Percentiles rank a stretch among this genome's conserved stretches.
Evolutionary conservation across 179 eudicot genomes (phyloP).

Genomic region (Drosera spatulata): DNA sequence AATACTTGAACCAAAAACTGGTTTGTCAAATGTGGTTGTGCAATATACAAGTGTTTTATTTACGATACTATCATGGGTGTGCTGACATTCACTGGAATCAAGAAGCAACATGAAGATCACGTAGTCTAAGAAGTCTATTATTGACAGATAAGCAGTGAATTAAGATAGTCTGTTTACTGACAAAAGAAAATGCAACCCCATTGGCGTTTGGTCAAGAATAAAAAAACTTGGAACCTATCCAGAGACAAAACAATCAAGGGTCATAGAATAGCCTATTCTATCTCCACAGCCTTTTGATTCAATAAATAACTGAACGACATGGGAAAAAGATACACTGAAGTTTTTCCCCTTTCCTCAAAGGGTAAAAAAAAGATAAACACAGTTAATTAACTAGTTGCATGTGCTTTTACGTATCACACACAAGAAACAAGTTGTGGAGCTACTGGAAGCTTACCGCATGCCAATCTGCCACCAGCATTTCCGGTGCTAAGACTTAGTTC

Average conservation of each 20-base stretch:
- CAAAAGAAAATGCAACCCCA: neutral
- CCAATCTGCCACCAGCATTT: constrained; percentile 94
- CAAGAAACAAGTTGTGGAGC: neutral
- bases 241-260: neutral
- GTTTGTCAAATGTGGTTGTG: no score
- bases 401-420: neutral
- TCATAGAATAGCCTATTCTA: no score
- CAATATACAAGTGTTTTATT: no score
- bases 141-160: neutral
- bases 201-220: neutral
- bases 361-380: neutral
- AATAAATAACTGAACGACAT: no score
- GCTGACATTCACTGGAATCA: neutral
- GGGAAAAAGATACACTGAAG: no score
- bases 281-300: no score
- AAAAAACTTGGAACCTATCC: neutral
- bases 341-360: no score
- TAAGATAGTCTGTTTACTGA: neutral
- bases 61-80: no score
- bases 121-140: neutral
- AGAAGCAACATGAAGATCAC: neutral
- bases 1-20: no score
- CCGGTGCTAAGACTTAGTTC: constrained; percentile 90
- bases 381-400: neutral
- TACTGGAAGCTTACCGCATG: constrained; percentile 58